Base-by-base conservation (phyloP, 2,329 filamentous ascomycete species). In the Capronia coronata region DNA sequence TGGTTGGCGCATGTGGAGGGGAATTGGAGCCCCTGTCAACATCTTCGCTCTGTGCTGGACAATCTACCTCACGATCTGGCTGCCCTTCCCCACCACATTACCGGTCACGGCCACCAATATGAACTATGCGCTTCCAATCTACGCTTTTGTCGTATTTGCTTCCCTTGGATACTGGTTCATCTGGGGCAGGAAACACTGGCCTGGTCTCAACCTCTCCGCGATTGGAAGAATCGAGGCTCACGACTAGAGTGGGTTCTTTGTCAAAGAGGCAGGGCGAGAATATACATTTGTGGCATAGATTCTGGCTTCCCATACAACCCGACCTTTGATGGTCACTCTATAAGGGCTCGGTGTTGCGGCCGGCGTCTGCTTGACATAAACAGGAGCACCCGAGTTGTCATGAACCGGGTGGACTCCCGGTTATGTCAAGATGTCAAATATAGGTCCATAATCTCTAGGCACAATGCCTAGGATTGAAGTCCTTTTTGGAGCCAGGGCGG, bases 41-140 rank as follows among this genome's bases (percentile, higher is more conserved):
- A 49, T 67, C 8, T 64, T 65, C 43, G 63, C 68, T 1, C 51
- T 70, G 34, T 27, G 62, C 4, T 71, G 64, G 49, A 65, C 63
- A 3, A 39, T 56, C 14, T 59, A 55, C 29, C 59, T 65, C 21
- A 53, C 62, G 23, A 56, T 67, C 19, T 65, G 63, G 58, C 45
- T 67, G 13, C 63, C 63, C 4, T 70, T 68, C 44, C 67, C 67
- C 0, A 60, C 63, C 0, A 50, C 58, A 1, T 41, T 68, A 1
- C 67, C 67, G 1, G 65, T 69, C 16, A 64, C 60, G 0, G 62
- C 59, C 1, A 51, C 56, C 30, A 68, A 68, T 43, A 69, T 70
- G 67, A 70, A 70, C 43, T 69, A 68, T 46, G 61, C 65, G 0
- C 57, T 63, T 0, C 66, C 67, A 1, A 64, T 69, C 9, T 67